A percentile compares a stretch with the other conserved stretches of the same genome.
phyloP scores from a whole-genome alignment of 2,329 filamentous ascomycete species.

The Neofusicoccum kwambonambiense region DNA sequence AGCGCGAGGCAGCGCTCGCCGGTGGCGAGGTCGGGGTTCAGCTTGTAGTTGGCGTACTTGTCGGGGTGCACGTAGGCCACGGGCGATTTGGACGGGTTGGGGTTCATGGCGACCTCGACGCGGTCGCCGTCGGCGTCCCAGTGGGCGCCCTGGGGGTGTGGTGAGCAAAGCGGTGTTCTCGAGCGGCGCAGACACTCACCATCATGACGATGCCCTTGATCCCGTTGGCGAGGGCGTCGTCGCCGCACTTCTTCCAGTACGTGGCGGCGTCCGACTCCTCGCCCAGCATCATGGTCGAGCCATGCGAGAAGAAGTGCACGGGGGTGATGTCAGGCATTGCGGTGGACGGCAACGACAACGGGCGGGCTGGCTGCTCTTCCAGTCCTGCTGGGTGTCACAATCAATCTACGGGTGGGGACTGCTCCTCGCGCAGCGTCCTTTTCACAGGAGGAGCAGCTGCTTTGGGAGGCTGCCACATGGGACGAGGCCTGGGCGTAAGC shows the following conservation, averaged over 20 bases:
- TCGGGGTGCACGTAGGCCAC: conserved; percentile 66
- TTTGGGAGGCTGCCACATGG: no score
- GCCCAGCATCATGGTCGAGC: conserved; percentile 70
- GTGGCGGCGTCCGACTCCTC: conserved; percentile 61
- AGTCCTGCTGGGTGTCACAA: no score
- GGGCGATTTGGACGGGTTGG: conserved; percentile 59
- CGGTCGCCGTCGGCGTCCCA: conserved; percentile 58
- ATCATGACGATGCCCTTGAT: conserved; percentile 67
- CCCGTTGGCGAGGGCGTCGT: conserved; percentile 58
- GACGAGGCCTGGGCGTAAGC: no score
- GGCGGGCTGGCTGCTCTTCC: no score
- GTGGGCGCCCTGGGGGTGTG: conserved; percentile 55
- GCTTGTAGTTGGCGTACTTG: conserved; percentile 63
- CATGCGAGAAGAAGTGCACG: conserved; percentile 68
- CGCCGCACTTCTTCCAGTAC: conserved; percentile 66
- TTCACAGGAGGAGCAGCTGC: no score
- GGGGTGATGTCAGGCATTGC: conserved; percentile 43
- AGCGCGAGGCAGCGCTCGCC: conserved; percentile 51
- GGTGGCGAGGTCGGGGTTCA: conserved; percentile 59
- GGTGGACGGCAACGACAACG: no score
- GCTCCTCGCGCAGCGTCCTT: no score
- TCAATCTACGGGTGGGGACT: no score
- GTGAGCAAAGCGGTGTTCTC: neutral
- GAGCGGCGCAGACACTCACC: conserved; percentile 38
- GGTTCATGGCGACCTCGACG: conserved; percentile 62